Percentiles rank a stretch among this genome's conserved stretches.
Conservation (phyloP, 2,329 filamentous ascomycete genomes). For the Dactylonectria estremocensis region DNA sequence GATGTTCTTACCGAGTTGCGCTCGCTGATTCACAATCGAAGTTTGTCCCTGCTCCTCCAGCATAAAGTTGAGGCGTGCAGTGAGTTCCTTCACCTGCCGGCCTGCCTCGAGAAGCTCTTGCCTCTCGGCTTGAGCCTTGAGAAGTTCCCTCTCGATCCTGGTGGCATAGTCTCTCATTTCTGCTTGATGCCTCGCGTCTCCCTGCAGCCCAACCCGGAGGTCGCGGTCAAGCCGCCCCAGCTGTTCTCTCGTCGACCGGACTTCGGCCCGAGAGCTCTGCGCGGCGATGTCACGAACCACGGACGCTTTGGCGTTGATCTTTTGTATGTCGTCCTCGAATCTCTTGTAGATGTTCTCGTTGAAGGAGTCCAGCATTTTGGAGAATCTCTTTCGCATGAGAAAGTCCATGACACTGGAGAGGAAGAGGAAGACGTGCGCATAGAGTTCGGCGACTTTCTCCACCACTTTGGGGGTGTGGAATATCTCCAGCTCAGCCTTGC, state of each 20-base stretch:
- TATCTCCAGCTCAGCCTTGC: constrained; percentile 20
- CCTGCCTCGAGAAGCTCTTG: neutral
- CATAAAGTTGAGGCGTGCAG: neutral
- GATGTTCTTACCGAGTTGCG: neutral
- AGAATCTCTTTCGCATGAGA: constrained; percentile 37
- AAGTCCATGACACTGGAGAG: constrained; percentile 42
- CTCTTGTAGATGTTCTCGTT: constrained; percentile 29
- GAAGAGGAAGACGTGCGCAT: constrained; percentile 47
- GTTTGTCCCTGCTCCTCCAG: neutral
- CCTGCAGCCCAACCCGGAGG: constrained; percentile 27
- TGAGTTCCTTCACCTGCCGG: constrained; percentile 2
- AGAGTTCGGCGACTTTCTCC: constrained; percentile 33
- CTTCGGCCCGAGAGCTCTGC: constrained; percentile 33
- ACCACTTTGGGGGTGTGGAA: constrained; percentile 16
- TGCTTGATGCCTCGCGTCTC: constrained; percentile 9
- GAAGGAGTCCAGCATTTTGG: constrained; percentile 38
- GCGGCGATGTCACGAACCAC: constrained; percentile 22
- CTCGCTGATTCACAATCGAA: neutral
- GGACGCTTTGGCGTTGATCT: constrained; percentile 28
- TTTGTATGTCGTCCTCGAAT: constrained; percentile 31
- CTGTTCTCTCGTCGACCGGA: constrained; percentile 19
- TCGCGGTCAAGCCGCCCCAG: constrained; percentile 23
- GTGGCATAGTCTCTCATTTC: neutral
- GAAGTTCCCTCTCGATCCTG: neutral
- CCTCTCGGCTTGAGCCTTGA: neutral